These are phyloP conservation scores for Iris pallida DNA, from an alignment of 116 monocot genomes.

Conservation along the genomic window DNA sequence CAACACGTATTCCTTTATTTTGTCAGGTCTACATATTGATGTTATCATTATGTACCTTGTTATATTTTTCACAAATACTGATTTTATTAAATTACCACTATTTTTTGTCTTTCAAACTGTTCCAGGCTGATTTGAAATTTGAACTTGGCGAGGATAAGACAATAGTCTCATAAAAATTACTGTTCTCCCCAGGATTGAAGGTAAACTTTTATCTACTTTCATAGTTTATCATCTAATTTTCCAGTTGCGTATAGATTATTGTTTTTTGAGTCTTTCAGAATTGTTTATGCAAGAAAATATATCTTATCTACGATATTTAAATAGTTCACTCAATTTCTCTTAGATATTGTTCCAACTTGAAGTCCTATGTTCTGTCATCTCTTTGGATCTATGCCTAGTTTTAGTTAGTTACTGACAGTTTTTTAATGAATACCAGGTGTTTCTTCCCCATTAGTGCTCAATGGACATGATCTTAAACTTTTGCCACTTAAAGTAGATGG, in stretches of 20 bases:
- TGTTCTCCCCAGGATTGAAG: slow-evolving; percentile 73
- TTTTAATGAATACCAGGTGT: slow-evolving; percentile 31
- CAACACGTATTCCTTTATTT: too few species aligned
- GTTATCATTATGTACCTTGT: too few species aligned
- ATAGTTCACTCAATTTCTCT: background rate
- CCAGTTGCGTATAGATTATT: background rate
- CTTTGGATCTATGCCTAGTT: too few species aligned
- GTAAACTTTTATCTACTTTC: slow-evolving; percentile 21
- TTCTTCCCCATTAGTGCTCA: slow-evolving; percentile 68
- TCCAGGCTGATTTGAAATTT: slow-evolving; percentile 78
- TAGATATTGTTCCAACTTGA: background rate
- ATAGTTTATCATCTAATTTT: background rate
- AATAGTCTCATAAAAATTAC: slow-evolving; percentile 69
- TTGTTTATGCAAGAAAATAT: background rate
- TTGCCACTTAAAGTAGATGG: slow-evolving; percentile 87
- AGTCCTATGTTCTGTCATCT: background rate
- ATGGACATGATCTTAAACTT: slow-evolving; percentile 87
- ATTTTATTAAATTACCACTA: too few species aligned
- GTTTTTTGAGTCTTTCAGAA: background rate
- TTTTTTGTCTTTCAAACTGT: slow-evolving; percentile 5
- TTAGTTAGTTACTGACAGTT: slow-evolving; percentile 12
- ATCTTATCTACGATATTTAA: slow-evolving; percentile 2
- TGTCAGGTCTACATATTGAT: too few species aligned
- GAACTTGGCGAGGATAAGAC: slow-evolving; percentile 79
- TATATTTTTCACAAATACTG: too few species aligned